These are phyloP conservation scores for Hydrangea macrophylla DNA, from an alignment of 148 eudicot genomes.

Conservation along the genomic window DNA sequence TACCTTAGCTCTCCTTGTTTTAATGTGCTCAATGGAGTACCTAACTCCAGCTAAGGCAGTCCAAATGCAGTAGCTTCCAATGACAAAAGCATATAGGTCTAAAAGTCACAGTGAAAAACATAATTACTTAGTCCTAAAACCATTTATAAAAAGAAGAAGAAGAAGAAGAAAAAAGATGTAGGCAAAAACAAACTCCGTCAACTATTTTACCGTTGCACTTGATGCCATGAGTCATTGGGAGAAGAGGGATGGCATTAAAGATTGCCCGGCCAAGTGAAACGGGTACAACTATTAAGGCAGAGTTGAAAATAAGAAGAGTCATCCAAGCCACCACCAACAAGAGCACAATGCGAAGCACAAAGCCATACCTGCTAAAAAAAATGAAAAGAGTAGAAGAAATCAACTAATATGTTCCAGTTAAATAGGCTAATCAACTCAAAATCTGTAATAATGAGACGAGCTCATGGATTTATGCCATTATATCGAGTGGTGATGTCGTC, in stretches of 20 bases:
- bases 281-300: constrained; percentile 72
- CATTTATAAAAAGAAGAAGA: not conserved
- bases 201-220: constrained; percentile 75
- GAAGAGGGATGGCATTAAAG: constrained; percentile 75
- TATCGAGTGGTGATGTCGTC: no score
- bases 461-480: no score
- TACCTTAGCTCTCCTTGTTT: constrained; percentile 59
- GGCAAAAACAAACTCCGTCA: constrained; percentile 3
- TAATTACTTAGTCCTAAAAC: not conserved
- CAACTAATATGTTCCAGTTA: no score
- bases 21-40: constrained; percentile 70
- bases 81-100: constrained; percentile 92
- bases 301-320: constrained; percentile 85
- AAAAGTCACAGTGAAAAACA: constrained; percentile 1
- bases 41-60: constrained; percentile 83
- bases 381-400: constrained; percentile 9
- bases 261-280: constrained; percentile 81
- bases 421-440: no score
- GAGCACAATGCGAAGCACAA: constrained; percentile 79
- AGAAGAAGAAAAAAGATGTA: not conserved
- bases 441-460: no score
- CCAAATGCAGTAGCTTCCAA: constrained; percentile 97
- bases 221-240: constrained; percentile 90
- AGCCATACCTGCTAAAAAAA: constrained; percentile 62
- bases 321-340: constrained; percentile 92